Conservation (phyloP, 2,329 filamentous ascomycete species). For the Neopestalotiopsis sp. region DNA sequence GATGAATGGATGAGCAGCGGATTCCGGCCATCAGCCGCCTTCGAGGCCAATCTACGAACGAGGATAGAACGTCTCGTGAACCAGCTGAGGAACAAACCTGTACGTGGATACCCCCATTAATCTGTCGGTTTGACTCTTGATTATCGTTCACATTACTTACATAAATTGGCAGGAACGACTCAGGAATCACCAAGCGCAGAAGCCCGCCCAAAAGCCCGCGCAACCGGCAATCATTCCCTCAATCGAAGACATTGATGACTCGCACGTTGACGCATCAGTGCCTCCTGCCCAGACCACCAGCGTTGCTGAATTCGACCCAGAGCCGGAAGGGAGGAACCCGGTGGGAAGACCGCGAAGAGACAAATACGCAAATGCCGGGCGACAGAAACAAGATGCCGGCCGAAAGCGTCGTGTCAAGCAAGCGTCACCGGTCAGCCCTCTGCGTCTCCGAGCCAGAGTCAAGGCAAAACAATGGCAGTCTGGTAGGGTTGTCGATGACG, state of each 20-base stretch:
- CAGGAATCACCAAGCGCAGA: too few relatives aligned
- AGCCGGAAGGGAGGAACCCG: not conserved
- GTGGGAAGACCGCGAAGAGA: not conserved
- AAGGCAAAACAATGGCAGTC: conserved; percentile 35
- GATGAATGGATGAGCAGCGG: not conserved
- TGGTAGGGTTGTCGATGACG: conserved; percentile 25
- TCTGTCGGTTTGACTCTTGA: not conserved
- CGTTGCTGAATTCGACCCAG: not conserved
- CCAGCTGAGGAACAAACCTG: conserved; percentile 8
- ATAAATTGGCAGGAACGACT: too few relatives aligned
- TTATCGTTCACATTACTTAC: not conserved
- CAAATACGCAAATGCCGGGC: not conserved
- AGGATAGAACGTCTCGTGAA: not conserved
- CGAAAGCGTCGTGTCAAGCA: not conserved
- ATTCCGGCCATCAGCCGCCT: not conserved
- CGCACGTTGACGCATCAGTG: not conserved
- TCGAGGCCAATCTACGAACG: not conserved
- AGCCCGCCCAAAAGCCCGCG: not conserved
- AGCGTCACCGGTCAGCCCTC: conserved; percentile 20
- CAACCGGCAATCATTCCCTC: not conserved
- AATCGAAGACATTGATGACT: not conserved
- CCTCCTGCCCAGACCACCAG: not conserved
- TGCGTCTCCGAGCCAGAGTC: conserved; percentile 27
- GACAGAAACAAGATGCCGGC: not conserved
- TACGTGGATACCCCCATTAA: not conserved